Base-by-base conservation (phyloP, 2,329 filamentous ascomycete species). In the Lecanicillium sp. region DNA sequence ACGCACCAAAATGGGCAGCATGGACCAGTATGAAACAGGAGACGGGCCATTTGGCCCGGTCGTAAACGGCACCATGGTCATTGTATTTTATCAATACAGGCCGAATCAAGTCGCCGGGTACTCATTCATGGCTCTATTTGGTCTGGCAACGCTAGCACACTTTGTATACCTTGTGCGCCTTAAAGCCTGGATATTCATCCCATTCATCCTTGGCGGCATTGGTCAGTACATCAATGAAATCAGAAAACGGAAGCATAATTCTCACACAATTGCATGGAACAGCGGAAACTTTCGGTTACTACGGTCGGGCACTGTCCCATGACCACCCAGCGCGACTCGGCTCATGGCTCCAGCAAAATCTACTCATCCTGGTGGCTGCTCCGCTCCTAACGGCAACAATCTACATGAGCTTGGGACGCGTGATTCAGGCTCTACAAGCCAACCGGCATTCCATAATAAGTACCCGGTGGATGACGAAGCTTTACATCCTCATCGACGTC, bases 401-500 rank as follows among this genome's bases (percentile, higher is more conserved):
- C 33, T 69, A 68, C 50, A 68, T 69, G 64, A 56, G 55, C 3
- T 56, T 68, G 10, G 63, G 62, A 6, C 54, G 64, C 3, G 46
- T 66, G 27, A 59, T 65, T 19, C 37, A 42, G 3, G 48, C 55
- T 17, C 42, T 55, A 1, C 44, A 65, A 15, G 66, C 59, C 4
- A 56, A 61, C 29, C 39, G 51, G 0, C 52, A 58, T 33, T 63
- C 68, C 0, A 43, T 66, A 19, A 60, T 74, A 27, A 52, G 54
- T 1, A 50, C 57, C 0, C 54, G 36, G 12, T 67, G 62, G 60
- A 47, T 72, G 13, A 72, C 69, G 4, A 68, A 66, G 43, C 50
- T 71, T 19, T 74, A 72, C 38, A 65, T 74, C 3, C 42, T 56
- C 3, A 68, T 66, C 10, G 70, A 73, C 39, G 49, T 72, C 1